Evolutionary conservation across 148 eudicot species (phyloP), one percentile per base, ranked within the genome.

Genomic region (Gaultheria prostrata): DNA sequence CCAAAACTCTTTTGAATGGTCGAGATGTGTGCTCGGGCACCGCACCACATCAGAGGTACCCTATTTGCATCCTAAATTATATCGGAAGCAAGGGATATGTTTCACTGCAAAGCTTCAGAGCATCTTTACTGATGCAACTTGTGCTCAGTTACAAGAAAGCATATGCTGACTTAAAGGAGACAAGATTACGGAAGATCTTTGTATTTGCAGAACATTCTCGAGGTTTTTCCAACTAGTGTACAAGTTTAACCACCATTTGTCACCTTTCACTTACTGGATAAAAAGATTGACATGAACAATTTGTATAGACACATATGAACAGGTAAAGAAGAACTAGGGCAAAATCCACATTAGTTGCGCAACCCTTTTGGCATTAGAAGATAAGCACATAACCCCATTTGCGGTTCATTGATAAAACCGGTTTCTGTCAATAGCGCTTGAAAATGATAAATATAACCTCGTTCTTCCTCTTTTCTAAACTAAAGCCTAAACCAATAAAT

Each of bases 31-130:
- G n/a, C n/a, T n/a, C n/a, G n/a, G n/a, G n/a, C n/a, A n/a, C n/a
- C n/a, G n/a, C n/a, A n/a, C n/a, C n/a, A n/a, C n/a, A n/a, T n/a
- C n/a, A n/a, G n/a, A n/a, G n/a, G n/a, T n/a, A n/a, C n/a, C n/a
- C n/a, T n/a, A n/a, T n/a, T n/a, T n/a, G n/a, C n/a, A n/a, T n/a
- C n/a, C n/a, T n/a, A n/a, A n/a, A n/a, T n/a, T n/a, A n/a, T n/a
- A n/a, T n/a, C n/a, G n/a, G 77, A 73, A 35, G 77, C 77, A 73
- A 73, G 21, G 77, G 48, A 73, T 73, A 39, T 39, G 49, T 39
- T 39, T 20, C 21, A 17, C 76, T 35, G 48, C 48, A 73, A 39
- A 39, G 43, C 49, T 39, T 73, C 24, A 73, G 26, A 73, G 48
- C 77, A 73, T 73, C 77, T 73, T 20, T 11, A 39, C 45, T 39